Evolutionary conservation across 495 filamentous ascomycete species (phyloP).

Genomic region (Aspergillus leporis): DNA sequence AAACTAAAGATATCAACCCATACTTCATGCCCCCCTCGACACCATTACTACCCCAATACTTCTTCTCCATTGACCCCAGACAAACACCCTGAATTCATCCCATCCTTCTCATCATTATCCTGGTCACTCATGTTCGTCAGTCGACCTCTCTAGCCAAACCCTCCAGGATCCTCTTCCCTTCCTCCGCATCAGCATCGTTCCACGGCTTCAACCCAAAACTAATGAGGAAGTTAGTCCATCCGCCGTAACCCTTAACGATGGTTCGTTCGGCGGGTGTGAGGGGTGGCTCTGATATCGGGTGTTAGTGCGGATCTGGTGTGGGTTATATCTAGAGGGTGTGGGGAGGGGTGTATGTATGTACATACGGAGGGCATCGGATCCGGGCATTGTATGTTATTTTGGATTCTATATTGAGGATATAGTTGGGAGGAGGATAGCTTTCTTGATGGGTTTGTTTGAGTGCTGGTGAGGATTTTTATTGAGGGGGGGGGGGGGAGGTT

Average conservation of each 20-base stretch:
- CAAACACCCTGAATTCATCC: too few relatives aligned
- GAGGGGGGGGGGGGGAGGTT: too few relatives aligned
- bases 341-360: not conserved
- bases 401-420: not conserved
- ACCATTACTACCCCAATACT: too few relatives aligned
- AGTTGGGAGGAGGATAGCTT: not conserved
- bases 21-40: too few relatives aligned
- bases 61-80: too few relatives aligned
- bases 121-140: too few relatives aligned
- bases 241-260: conserved; percentile 35
- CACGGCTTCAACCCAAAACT: conserved; percentile 32
- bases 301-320: not conserved
- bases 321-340: not conserved
- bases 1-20: too few relatives aligned
- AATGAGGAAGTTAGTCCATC: conserved; percentile 32
- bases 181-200: conserved; percentile 27
- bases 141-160: conserved; percentile 1
- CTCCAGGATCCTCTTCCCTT: conserved; percentile 27
- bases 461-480: not conserved
- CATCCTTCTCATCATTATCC: too few relatives aligned
- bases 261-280: conserved; percentile 29
- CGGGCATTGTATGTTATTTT: not conserved
- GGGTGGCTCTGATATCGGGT: conserved; percentile 28
- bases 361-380: not conserved
- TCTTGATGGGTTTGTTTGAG: not conserved